Conservation (phyloP, 306 rosid genomes). For the Vigna nakashimae region DNA sequence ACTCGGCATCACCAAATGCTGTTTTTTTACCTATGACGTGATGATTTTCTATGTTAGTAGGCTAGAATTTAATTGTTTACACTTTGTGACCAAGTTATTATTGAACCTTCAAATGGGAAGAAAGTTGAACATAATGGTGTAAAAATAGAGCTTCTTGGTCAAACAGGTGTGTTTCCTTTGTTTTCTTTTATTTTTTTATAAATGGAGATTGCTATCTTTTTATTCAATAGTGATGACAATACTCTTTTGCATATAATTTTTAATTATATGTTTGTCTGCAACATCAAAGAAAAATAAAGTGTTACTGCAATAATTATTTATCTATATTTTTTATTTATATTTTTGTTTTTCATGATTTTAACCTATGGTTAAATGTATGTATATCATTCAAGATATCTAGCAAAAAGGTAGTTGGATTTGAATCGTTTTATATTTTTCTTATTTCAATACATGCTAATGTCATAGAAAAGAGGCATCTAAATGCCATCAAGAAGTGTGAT, state of each 20-base stretch:
- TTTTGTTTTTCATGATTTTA: neutral
- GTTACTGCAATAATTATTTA: neutral
- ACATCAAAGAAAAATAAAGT: neutral
- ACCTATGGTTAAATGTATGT: neutral
- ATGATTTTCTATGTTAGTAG: slow-evolving; percentile 26
- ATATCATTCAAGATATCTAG: neutral
- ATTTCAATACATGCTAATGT: neutral
- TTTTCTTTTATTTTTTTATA: neutral
- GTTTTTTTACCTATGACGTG: slow-evolving; percentile 4
- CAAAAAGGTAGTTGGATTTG: neutral
- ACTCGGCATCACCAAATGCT: neutral
- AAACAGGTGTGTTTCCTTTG: slow-evolving; percentile 50
- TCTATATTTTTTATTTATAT: neutral
- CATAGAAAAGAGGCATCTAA: neutral
- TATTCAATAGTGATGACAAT: neutral
- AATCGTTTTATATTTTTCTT: neutral
- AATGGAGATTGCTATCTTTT: neutral
- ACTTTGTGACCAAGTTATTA: slow-evolving; percentile 43
- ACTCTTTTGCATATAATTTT: neutral
- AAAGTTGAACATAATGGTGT: slow-evolving; percentile 58
- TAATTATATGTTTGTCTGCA: neutral
- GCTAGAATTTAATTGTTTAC: slow-evolving; percentile 15
- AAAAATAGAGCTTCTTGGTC: slow-evolving; percentile 63
- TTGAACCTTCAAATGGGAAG: slow-evolving; percentile 56
- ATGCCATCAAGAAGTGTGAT: neutral